Evolutionary conservation across 2,329 filamentous ascomycete genomes (phyloP), one percentile per base, ranked within the genome.

Genomic region (Cryphonectria parasitica): DNA sequence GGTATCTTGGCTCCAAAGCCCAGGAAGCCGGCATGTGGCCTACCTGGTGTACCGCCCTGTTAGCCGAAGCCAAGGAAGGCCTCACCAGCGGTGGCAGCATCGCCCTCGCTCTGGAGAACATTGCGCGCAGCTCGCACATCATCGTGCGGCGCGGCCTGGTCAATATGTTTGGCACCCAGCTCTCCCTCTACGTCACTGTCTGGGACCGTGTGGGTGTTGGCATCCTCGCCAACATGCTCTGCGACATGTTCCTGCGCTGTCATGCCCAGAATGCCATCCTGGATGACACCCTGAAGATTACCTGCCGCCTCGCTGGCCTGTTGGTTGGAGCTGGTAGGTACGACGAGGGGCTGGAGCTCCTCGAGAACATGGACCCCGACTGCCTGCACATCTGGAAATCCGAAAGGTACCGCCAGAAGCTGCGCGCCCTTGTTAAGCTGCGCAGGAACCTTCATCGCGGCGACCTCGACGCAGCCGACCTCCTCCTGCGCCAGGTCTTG

Each of bases 1-100:
- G 89, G 0, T 98, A 96, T 76, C 86, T 98, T 54, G 94, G 95
- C 74, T 88, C 90, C 22, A 96, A 96, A 79, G 92, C 95, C 2
- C 94, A 91, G 77, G 95, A 98, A 77, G 89, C 89, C 0, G 92
- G 93, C 69, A 95, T 96, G 88, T 96, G 93, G 88, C 90, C 90
- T 67, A 83, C 98, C 2, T 89, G 95, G 82, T 94, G 92, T 77
- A 94, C 93, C 2, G 92, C 94, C 1, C 83, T 97, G 19, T 84
- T 97, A 67, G 94, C 91, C 75, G 95, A 98, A 80, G 93, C 94
- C 2, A 97, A 95, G 78, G 83, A 97, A 58, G 88, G 88, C 28
- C 85, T 98, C 69, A 86, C 89, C 68, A 91, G 90, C 76, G 94
- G 94, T 13, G 88, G 89, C 81, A 86, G 91, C 77, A 78, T 87